A percentile compares a stretch with the other conserved stretches of the same genome.
These are phyloP conservation scores for Chrysosporium queenslandicum DNA, from an alignment of 2,329 filamentous ascomycete genomes.

Conservation along the genomic window DNA sequence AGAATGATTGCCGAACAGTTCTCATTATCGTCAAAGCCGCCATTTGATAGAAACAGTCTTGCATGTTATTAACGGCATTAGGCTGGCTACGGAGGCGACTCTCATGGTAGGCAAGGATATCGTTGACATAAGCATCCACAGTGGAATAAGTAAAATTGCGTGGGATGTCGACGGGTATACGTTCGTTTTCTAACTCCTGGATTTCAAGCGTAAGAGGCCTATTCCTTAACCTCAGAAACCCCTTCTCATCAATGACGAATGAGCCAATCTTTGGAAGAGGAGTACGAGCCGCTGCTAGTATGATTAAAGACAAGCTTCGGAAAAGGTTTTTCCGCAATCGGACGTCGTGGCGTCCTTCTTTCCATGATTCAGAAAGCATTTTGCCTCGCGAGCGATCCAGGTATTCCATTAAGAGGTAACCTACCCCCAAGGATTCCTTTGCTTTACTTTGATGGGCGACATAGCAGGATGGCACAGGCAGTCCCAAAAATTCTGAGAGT, in stretches of 20 bases:
- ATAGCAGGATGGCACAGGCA: background rate
- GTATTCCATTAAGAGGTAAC: slow-evolving; percentile 21
- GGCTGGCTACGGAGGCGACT: slow-evolving; percentile 23
- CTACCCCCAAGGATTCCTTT: background rate
- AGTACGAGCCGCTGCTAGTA: slow-evolving; percentile 17
- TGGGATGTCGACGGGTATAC: slow-evolving; percentile 22
- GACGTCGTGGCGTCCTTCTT: slow-evolving; percentile 11
- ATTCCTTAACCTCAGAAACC: slow-evolving; percentile 20
- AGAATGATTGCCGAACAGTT: background rate
- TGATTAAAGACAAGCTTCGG: slow-evolving; percentile 17
- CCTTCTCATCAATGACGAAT: slow-evolving; percentile 23
- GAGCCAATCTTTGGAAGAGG: slow-evolving; percentile 30
- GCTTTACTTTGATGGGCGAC: background rate
- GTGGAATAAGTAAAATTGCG: slow-evolving; percentile 21
- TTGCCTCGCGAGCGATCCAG: slow-evolving; percentile 16
- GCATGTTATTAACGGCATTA: slow-evolving; percentile 17
- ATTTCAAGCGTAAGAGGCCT: slow-evolving; percentile 22
- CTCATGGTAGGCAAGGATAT: slow-evolving; percentile 23
- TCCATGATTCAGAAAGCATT: slow-evolving; percentile 24
- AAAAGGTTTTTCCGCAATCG: slow-evolving; percentile 20
- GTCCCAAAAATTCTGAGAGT: background rate
- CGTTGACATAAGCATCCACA: slow-evolving; percentile 22
- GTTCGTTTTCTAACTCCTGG: slow-evolving; percentile 23
- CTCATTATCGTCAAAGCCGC: slow-evolving; percentile 22
- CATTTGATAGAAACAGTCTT: slow-evolving; percentile 2